A percentile compares a stretch with the other conserved stretches of the same genome.
These are phyloP conservation scores for Penicillium sp. DNA, from an alignment of 2,329 filamentous ascomycete species.

Conservation along the genomic window DNA sequence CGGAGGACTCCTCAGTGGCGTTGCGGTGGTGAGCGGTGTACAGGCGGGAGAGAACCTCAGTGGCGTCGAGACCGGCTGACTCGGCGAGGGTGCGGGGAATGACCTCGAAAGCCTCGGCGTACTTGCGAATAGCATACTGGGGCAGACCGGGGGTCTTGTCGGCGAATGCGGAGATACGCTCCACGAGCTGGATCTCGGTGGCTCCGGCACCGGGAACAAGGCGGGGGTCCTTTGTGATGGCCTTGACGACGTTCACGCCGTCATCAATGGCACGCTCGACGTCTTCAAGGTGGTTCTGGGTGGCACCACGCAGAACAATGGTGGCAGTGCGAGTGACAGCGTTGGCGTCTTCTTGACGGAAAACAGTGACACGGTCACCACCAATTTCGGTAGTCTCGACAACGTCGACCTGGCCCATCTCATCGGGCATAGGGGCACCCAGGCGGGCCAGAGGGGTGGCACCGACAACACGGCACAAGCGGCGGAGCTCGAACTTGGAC, in stretches of 20 bases:
- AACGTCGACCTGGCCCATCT: constrained; percentile 92
- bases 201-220: constrained; percentile 93
- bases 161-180: constrained; percentile 83
- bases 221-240: constrained; percentile 88
- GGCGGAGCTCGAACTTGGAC: constrained; percentile 94
- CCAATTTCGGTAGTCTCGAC: constrained; percentile 98
- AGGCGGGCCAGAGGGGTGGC: constrained; percentile 94
- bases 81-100: constrained; percentile 91
- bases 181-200: constrained; percentile 88
- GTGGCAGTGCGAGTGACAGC: constrained; percentile 91
- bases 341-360: constrained; percentile 79
- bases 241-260: constrained; percentile 97
- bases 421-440: constrained; percentile 98
- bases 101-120: constrained; percentile 95
- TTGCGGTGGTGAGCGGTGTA: constrained; percentile 82
- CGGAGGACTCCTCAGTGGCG: constrained; percentile 23
- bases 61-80: constrained; percentile 91
- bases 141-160: constrained; percentile 90
- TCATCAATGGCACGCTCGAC: constrained; percentile 96
- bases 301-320: constrained; percentile 88
- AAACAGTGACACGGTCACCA: constrained; percentile 95
- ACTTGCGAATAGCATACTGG: constrained; percentile 97
- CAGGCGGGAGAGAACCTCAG: constrained; percentile 87
- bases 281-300: constrained; percentile 96
- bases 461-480: constrained; percentile 92